Conservation (phyloP, 2,329 filamentous ascomycete genomes). For the Paramyrothecium sp. region DNA sequence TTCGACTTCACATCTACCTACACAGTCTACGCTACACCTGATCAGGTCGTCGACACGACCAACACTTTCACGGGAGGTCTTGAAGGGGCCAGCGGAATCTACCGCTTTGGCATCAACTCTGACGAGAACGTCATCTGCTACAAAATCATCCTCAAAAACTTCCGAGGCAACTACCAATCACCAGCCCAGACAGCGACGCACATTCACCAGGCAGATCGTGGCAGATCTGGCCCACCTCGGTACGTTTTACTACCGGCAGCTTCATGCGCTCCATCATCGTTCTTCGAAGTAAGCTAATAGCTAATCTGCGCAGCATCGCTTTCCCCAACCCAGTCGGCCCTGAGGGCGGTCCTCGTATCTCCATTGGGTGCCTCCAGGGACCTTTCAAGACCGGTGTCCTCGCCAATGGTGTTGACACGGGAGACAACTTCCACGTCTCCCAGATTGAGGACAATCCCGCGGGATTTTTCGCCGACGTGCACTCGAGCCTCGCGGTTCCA, state of each 20-base stretch:
- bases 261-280: too few relatives aligned
- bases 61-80: constrained; percentile 37
- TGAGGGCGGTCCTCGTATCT: constrained; percentile 18
- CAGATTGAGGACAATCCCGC: constrained; percentile 49
- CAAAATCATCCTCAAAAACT: constrained; percentile 49
- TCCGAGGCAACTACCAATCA: constrained; percentile 49
- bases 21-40: constrained; percentile 43
- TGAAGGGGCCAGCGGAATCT: constrained; percentile 43
- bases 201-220: constrained; percentile 48
- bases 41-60: constrained; percentile 45
- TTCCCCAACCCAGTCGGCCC: constrained; percentile 41
- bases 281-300: too few relatives aligned
- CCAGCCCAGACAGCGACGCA: constrained; percentile 52
- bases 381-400: constrained; percentile 32
- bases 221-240: constrained; percentile 48
- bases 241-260: too few relatives aligned
- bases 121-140: constrained; percentile 40
- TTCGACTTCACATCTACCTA: constrained; percentile 23
- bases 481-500: constrained; percentile 45
- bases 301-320: constrained; percentile 29
- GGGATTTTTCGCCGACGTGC: constrained; percentile 52
- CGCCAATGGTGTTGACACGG: constrained; percentile 27
- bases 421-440: constrained; percentile 43
- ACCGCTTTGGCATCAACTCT: constrained; percentile 53
- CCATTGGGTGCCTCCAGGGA: constrained; percentile 38